phyloP scores from a whole-genome alignment of 2,329 filamentous ascomycete species.

The Periglandula ipomoeae region DNA sequence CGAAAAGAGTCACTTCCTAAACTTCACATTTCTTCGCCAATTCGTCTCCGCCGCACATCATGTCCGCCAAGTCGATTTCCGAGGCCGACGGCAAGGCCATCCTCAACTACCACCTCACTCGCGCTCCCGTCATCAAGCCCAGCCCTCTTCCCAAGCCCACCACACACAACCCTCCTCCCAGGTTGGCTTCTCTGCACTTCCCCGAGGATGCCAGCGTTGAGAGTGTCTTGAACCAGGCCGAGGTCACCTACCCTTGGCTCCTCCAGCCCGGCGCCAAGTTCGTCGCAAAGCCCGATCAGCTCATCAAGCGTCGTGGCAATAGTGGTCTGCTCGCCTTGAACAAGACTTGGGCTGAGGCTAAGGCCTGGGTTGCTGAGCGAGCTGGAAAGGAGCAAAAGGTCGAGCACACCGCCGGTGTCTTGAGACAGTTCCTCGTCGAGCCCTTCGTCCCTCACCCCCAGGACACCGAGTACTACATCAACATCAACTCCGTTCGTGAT shows the following conservation, averaged over 20 bases:
- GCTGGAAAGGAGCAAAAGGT: conserved; percentile 90
- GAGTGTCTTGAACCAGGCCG: conserved; percentile 85
- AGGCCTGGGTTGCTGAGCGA: conserved; percentile 85
- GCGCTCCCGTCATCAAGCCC: conserved; percentile 94
- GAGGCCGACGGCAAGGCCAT: conserved; percentile 99
- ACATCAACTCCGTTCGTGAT: conserved; percentile 99
- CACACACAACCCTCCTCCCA: conserved; percentile 87
- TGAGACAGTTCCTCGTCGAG: conserved; percentile 96
- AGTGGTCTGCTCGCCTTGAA: conserved; percentile 92
- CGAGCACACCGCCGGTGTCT: conserved; percentile 78
- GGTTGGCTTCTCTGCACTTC: conserved; percentile 88
- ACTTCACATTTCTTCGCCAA: conserved; percentile 1
- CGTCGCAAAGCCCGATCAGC: conserved; percentile 97
- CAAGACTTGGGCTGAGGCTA: conserved; percentile 92
- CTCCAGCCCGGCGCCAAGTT: conserved; percentile 77
- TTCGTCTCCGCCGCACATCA: conserved; percentile 22
- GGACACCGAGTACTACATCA: conserved; percentile 98
- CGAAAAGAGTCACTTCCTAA: not conserved
- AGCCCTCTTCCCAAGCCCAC: conserved; percentile 76
- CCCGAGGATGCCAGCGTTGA: conserved; percentile 76
- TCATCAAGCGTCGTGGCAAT: conserved; percentile 99
- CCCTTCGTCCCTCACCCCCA: conserved; percentile 94
- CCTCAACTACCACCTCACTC: conserved; percentile 99
- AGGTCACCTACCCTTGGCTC: conserved; percentile 95
- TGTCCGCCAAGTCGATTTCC: conserved; percentile 79